Percentiles rank a stretch among this genome's conserved stretches.
Conservation (phyloP, 306 rosid genomes). For the Gleditsia sinensis region DNA sequence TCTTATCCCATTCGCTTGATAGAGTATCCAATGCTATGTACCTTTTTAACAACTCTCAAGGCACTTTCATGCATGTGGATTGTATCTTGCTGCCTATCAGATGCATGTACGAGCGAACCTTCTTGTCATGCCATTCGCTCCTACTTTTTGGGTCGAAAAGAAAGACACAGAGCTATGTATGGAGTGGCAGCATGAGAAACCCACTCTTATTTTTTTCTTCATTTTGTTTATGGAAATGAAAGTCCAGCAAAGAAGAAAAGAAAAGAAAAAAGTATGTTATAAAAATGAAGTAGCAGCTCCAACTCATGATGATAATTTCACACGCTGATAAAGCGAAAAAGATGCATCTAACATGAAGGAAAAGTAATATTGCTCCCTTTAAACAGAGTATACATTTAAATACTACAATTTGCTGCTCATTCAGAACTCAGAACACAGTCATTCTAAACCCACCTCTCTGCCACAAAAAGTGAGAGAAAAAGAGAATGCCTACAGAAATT, state of each 20-base stretch:
- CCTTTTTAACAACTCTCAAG: not conserved
- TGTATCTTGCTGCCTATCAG: not conserved
- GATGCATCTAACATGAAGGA: not conserved
- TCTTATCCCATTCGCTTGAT: not conserved
- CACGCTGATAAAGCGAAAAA: conserved; percentile 16
- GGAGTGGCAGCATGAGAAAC: not conserved
- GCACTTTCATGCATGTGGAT: not conserved
- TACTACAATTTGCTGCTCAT: not conserved
- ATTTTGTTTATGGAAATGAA: no score
- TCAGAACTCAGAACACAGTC: not conserved
- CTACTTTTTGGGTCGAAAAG: not conserved
- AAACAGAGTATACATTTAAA: not conserved
- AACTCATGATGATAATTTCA: not conserved
- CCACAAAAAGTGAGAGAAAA: not conserved
- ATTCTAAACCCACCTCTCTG: not conserved
- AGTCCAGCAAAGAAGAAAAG: no score
- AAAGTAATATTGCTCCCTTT: not conserved
- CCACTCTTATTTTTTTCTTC: no score
- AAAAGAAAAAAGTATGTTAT: not conserved
- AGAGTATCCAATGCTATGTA: conserved; percentile 8
- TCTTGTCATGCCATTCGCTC: not conserved
- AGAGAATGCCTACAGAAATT: no score
- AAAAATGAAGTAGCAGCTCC: not conserved
- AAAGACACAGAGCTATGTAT: no score
- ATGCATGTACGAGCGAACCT: not conserved